Base-by-base conservation (phyloP, 208 protist species). In the Trypanosoma boissoni region DNA sequence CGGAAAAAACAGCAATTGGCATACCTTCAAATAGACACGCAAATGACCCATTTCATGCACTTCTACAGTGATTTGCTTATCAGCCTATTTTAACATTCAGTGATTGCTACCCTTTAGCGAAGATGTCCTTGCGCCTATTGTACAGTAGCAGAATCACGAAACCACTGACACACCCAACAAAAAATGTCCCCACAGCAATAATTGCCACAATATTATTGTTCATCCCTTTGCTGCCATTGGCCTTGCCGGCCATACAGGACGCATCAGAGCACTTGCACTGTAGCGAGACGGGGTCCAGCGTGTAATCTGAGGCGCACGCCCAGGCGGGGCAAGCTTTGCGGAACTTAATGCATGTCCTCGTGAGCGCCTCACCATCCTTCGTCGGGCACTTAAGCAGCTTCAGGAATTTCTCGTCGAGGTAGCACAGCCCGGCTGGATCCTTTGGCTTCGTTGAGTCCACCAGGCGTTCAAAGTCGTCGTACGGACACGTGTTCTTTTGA, bases 401-500 rank as follows among this genome's bases (percentile, higher is more conserved):
- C 23, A 46, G 28, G 34, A 76, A 62, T 5, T 57, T 56, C 26
- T 74, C 73, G 64, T 79, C 72, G 5, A 91, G 28, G 61, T 83
- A 76, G 72, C 83, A 91, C 51, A 74, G 64, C 7, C 83, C 83
- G 27, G 66, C 72, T 34, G 67, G 44, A 34, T 62, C 71, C 39
- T 53, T 75, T 9, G 79, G 79, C 32, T 66, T 68, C 5, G 77
- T 74, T 28, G 69, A 70, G 45, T 81, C 55, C 10, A 91, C 49
- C 18, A 81, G 72, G 45, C 74, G 68, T 42, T 68, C 50, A 42
- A 86, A 91, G 66, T 91, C 72, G 42, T 50, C 58, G 3, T 78
- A 66, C 16, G 78, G 82, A 48, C 82, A 89, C 20, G 73, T 68
- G 67, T 77, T 83, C 48, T 76, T 37, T 10, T 0, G 26, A 3